Conservation (phyloP, 345 rosid species). For the Trapa incisa region DNA sequence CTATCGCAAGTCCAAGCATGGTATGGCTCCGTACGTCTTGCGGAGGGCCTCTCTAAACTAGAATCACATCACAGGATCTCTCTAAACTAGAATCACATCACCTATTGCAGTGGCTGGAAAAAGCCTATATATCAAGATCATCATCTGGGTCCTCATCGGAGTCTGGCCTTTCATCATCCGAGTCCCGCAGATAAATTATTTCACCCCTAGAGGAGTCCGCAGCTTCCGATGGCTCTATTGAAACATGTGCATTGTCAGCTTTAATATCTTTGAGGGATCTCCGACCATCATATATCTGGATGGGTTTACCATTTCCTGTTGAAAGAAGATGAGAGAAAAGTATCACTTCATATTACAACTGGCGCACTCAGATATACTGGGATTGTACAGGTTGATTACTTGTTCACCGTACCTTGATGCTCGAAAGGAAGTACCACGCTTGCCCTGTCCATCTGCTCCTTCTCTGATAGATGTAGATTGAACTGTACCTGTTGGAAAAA, state of each 20-base stretch:
- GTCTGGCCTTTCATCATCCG: conserved; percentile 91
- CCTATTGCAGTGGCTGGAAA: background rate
- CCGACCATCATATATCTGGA: conserved; percentile 73
- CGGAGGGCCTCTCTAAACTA: background rate
- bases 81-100: background rate
- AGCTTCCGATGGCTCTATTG: conserved; percentile 19
- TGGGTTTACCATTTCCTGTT: conserved; percentile 60
- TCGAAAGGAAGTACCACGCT: conserved; percentile 92
- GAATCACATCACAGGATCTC: background rate
- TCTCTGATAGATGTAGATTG: conserved; percentile 62
- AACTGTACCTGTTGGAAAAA: conserved; percentile 62
- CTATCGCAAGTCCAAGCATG: background rate
- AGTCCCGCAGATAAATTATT: conserved; percentile 81
- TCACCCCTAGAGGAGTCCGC: conserved; percentile 38
- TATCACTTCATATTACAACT: background rate
- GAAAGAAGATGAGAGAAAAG: background rate
- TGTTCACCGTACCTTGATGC: conserved; percentile 60
- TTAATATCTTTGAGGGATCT: conserved; percentile 33
- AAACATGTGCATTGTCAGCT: conserved; percentile 20
- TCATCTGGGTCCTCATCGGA: conserved; percentile 97
- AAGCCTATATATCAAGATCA: conserved; percentile 66
- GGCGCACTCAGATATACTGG: background rate
- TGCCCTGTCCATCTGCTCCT: conserved; percentile 63
- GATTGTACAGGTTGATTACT: background rate
- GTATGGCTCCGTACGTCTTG: background rate